These are phyloP conservation scores for Groenewaldozyma salmanticensis DNA, from an alignment of 805 yeast genomes.

Conservation along the genomic window DNA sequence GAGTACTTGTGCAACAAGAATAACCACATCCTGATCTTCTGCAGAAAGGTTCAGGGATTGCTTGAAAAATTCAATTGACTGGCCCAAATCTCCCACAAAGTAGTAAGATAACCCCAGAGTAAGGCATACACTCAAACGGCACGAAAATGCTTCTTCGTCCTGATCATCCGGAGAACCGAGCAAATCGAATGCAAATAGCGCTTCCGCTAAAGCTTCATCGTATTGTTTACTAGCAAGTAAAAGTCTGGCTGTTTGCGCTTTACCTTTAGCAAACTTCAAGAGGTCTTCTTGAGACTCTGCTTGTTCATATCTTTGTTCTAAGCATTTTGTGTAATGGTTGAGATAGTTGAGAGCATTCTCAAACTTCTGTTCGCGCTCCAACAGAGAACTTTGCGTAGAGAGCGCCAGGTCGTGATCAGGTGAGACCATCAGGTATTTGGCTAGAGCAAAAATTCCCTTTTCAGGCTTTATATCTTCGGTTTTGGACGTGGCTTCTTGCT, in stretches of 20 bases:
- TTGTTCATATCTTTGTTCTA: conserved; percentile 50
- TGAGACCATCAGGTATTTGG: conserved; percentile 41
- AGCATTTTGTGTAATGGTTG: conserved; percentile 15
- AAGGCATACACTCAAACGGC: conserved; percentile 44
- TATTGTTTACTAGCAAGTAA: conserved; percentile 51
- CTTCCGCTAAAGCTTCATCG: conserved; percentile 48
- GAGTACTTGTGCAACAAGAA: conserved; percentile 67
- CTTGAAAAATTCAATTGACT: conserved; percentile 59
- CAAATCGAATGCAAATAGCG: conserved; percentile 45
- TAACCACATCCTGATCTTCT: conserved; percentile 56
- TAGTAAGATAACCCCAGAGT: conserved; percentile 66
- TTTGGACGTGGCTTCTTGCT: conserved; percentile 9
- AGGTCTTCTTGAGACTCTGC: conserved; percentile 41
- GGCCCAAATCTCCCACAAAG: conserved; percentile 52
- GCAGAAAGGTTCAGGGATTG: conserved; percentile 47
- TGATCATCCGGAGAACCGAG: conserved; percentile 29
- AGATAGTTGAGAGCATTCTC: conserved; percentile 38
- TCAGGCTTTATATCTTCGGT: conserved; percentile 10
- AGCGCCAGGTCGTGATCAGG: conserved; percentile 23
- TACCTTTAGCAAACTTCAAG: conserved; percentile 45
- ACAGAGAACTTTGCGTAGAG: conserved; percentile 22
- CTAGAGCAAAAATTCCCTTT: conserved; percentile 32
- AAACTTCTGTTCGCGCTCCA: conserved; percentile 63
- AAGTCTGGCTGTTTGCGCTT: conserved; percentile 64
- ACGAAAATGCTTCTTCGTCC: conserved; percentile 13